phyloP scores from a whole-genome alignment of 106 monocot species.

The Vanilla planifolia region DNA sequence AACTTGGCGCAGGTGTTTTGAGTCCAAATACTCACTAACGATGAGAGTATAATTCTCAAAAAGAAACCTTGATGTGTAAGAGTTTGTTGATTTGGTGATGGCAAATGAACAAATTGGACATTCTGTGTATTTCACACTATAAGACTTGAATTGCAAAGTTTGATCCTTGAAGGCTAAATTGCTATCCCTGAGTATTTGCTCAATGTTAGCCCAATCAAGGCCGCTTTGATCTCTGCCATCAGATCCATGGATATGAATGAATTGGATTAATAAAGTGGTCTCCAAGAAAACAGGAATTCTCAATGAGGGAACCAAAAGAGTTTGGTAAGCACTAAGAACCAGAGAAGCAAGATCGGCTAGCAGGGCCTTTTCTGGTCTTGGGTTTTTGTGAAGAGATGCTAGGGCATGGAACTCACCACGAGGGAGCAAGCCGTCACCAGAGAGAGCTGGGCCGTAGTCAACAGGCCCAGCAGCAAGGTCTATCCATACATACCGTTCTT shows the following conservation, averaged over 20 bases:
- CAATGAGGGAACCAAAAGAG: conserved; percentile 68
- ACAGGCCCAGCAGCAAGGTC: conserved; percentile 88
- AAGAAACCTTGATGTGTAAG: conserved; percentile 75
- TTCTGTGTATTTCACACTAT: conserved; percentile 47
- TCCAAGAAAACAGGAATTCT: conserved; percentile 71
- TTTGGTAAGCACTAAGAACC: conserved; percentile 54
- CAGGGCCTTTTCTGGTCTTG: conserved; percentile 41
- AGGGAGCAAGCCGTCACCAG: conserved; percentile 83
- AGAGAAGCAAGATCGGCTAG: conserved; percentile 68
- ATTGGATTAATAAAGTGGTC: conserved; percentile 38
- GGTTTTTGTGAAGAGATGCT: conserved; percentile 50
- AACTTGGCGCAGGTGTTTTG: conserved; percentile 65
- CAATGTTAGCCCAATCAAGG: conserved; percentile 46
- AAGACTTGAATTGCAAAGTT: conserved; percentile 37
- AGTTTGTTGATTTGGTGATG: conserved; percentile 58
- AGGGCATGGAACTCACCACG: conserved; percentile 88
- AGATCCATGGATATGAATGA: conserved; percentile 65
- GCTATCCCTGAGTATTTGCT: conserved; percentile 47
- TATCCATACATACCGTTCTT: conserved; percentile 76
- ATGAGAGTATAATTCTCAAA: conserved; percentile 94
- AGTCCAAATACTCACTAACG: conserved; percentile 87
- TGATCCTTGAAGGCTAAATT: conserved; percentile 50
- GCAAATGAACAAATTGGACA: conserved; percentile 84
- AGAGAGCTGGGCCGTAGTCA: conserved; percentile 76
- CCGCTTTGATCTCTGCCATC: conserved; percentile 29